A percentile compares a stretch with the other conserved stretches of the same genome.
These are phyloP conservation scores for Globisporangium irregulare DNA, from an alignment of 352 stramenopile genomes.

Conservation along the genomic window DNA sequence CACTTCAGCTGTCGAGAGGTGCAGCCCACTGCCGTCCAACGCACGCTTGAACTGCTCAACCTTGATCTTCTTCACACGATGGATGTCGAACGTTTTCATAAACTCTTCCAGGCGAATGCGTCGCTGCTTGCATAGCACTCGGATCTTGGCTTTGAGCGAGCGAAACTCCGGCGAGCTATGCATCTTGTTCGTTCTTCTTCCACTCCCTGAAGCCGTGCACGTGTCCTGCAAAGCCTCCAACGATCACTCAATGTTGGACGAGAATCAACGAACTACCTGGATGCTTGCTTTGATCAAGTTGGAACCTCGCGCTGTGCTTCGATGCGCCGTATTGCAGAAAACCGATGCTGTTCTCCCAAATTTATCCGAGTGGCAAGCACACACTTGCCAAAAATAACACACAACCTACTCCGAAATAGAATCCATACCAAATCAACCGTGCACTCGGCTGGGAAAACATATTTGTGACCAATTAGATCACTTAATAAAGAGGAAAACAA, in stretches of 20 bases:
- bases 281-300: slow-evolving; percentile 6
- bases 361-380: not conserved
- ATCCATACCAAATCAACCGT: not conserved
- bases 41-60: slow-evolving; percentile 79
- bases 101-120: slow-evolving; percentile 84
- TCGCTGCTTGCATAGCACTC: slow-evolving; percentile 76
- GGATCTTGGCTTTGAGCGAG: slow-evolving; percentile 78
- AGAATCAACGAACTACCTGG: not conserved
- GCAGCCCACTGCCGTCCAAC: slow-evolving; percentile 70
- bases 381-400: not conserved
- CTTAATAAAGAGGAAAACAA: not conserved
- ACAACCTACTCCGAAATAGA: slow-evolving; percentile 7
- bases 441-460: not conserved
- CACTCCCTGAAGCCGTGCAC: not conserved
- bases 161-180: slow-evolving; percentile 74
- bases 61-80: slow-evolving; percentile 83
- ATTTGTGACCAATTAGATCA: slow-evolving; percentile 7
- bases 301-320: not conserved
- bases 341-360: slow-evolving; percentile 2
- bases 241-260: not conserved
- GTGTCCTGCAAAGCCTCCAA: not conserved
- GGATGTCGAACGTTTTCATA: slow-evolving; percentile 86
- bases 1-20: slow-evolving; percentile 52
- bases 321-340: slow-evolving; percentile 4
- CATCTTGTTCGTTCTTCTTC: slow-evolving; percentile 25